Evolutionary conservation across 176 grass and related monocot genomes (phyloP).

Genomic region (Bolboschoenus planiculmis): DNA sequence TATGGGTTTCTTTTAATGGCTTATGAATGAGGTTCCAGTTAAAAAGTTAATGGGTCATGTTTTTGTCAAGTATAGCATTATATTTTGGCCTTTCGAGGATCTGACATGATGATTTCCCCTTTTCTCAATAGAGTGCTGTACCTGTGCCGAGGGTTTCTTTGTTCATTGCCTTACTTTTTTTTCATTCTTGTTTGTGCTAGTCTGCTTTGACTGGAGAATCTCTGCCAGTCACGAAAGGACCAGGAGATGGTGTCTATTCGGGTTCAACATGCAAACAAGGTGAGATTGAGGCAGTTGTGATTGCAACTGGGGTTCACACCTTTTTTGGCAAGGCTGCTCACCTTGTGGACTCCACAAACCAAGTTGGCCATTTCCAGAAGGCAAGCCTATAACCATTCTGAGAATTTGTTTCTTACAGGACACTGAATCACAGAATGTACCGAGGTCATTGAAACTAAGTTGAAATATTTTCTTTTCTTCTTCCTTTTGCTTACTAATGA

Average conservation of each 20-base stretch:
- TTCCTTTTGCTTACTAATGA: neutral
- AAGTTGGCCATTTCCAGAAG: conserved; percentile 97
- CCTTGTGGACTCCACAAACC: conserved; percentile 88
- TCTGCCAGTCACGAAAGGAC: conserved; percentile 74
- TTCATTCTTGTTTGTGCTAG: conserved; percentile 25
- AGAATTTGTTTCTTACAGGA: neutral
- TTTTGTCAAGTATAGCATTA: neutral
- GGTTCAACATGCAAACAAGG: conserved; percentile 94
- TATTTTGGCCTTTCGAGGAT: neutral
- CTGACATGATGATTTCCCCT: neutral
- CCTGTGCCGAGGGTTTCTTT: neutral
- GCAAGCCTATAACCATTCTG: conserved; percentile 24
- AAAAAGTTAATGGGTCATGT: neutral
- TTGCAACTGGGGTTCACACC: conserved; percentile 82
- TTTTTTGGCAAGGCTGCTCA: conserved; percentile 90
- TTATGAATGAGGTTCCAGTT: neutral
- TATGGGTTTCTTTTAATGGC: neutral
- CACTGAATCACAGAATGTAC: neutral
- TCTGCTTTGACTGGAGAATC: conserved; percentile 78
- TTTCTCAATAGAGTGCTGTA: neutral
- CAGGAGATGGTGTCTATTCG: conserved; percentile 81
- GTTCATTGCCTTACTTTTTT: conserved; percentile 1
- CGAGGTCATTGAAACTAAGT: neutral
- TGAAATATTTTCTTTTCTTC: neutral
- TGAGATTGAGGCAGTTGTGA: conserved; percentile 82